phyloP scores from a whole-genome alignment of 2,329 filamentous ascomycete genomes.

The Penicillium crustosum region DNA sequence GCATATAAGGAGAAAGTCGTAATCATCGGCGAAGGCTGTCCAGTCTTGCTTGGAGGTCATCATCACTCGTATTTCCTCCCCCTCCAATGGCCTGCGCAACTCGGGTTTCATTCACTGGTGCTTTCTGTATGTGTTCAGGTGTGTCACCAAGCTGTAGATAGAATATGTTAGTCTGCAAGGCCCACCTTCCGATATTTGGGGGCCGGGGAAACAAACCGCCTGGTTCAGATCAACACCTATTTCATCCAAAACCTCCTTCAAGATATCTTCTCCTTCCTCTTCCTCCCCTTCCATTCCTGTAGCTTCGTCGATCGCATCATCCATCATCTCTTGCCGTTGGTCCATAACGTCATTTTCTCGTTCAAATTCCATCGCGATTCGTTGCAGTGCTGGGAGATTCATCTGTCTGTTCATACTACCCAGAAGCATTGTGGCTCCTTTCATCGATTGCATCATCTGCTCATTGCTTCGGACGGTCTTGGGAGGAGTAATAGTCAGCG shows the following conservation, averaged over 20 bases:
- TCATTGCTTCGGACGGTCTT: conserved; percentile 97
- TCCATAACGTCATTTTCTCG: conserved; percentile 99
- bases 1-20: conserved; percentile 7
- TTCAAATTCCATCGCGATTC: conserved; percentile 99
- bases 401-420: conserved; percentile 97
- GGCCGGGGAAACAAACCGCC: conserved; percentile 61
- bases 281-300: conserved; percentile 81
- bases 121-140: conserved; percentile 76
- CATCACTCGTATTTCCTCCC: conserved; percentile 63
- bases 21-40: conserved; percentile 71
- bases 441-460: conserved; percentile 99
- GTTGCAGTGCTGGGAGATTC: conserved; percentile 92
- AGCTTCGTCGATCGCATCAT: conserved; percentile 95
- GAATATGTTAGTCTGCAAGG: conserved; percentile 21
- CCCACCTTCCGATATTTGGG: not conserved
- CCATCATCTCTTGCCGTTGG: conserved; percentile 99
- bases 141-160: conserved; percentile 78
- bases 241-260: conserved; percentile 94
- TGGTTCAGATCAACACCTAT: conserved; percentile 92
- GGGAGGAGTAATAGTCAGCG: conserved; percentile 11
- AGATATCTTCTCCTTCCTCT: conserved; percentile 93
- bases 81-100: conserved; percentile 78
- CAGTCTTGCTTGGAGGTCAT: conserved; percentile 89
- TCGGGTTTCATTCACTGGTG: conserved; percentile 68
- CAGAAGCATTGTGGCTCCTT: conserved; percentile 87